Conservation (phyloP, 106 monocot genomes). For the Allium cepa region DNA sequence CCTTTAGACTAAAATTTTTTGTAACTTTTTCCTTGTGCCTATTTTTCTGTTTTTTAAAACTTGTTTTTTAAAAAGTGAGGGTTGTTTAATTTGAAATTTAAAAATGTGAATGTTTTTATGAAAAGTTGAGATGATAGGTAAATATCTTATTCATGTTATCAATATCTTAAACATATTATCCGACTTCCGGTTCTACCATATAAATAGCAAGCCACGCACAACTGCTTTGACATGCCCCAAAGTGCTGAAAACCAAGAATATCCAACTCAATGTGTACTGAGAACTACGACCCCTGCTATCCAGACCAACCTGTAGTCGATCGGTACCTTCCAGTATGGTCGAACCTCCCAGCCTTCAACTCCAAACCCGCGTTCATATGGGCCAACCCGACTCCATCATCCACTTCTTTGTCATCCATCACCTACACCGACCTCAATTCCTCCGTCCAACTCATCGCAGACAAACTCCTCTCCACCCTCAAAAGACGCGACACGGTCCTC, state of each 20-base stretch:
- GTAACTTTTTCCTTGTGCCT: too few relatives aligned
- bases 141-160: too few relatives aligned
- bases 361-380: constrained; percentile 39
- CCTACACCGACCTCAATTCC: constrained; percentile 28
- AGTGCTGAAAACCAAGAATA: neutral
- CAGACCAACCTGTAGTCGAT: constrained; percentile 37
- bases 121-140: too few relatives aligned
- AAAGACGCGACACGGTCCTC: constrained; percentile 23
- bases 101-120: too few relatives aligned
- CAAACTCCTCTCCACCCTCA: constrained; percentile 10
- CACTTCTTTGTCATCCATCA: constrained; percentile 5
- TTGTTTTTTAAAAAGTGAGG: too few relatives aligned
- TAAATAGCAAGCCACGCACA: too few relatives aligned
- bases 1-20: too few relatives aligned
- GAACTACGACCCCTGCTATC: constrained; percentile 40
- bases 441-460: constrained; percentile 15
- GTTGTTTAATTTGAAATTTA: too few relatives aligned
- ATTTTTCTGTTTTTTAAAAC: too few relatives aligned
- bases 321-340: constrained; percentile 29
- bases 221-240: neutral
- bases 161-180: too few relatives aligned
- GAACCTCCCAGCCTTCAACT: constrained; percentile 8
- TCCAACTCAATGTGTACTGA: constrained; percentile 6
- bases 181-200: too few relatives aligned
- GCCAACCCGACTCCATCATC: constrained; percentile 7